Evolutionary conservation across 306 rosid species (phyloP), one percentile per base, ranked within the genome.

Genomic region (Dryas alaskensis): DNA sequence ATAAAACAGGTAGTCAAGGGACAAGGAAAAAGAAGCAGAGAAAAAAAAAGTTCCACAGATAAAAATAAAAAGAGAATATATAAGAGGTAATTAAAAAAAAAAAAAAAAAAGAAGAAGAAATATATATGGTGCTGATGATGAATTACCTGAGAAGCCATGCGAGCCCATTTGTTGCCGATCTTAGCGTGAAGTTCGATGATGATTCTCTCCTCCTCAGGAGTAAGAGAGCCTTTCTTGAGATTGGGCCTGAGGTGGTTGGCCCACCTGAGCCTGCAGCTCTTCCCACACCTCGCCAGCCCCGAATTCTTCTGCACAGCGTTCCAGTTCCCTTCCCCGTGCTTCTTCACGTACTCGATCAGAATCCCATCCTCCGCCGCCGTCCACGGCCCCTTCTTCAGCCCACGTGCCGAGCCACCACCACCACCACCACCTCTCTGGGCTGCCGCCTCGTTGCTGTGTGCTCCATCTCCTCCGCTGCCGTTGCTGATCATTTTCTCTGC

Each of bases 191-290:
- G 96, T 6, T 89, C 84, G 60, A 91, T 63, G 79, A 93, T 86
- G 73, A 80, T 17, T 4, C 78, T 50, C 51, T 93, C 92, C 71
- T 93, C 98, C 0, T 88, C 89, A 0, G 60, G 63, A 50, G 97
- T 79, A 62, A 93, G 89, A 0, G 92, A 54, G 31, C 94, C 96
- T 22, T 91, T 93, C 67, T 85, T 93, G 17, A 93, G 86, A 73
- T 93, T 85, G 4, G 98, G 97, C 54, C 96, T 73, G 42, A 93
- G 78, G 76, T 93, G 98, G 62, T 93, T 93, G 12, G 96, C 89
- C 98, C 98, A 93, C 52, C 98, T 65, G 4, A 93, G 89, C 67
- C 98, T 81, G 50, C 98, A 93, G 52, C 98, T 93, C 76, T 93
- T 93, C 12, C 98, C 97, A 55, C 94, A 86, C 51, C 98, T 78